Evolutionary conservation across 208 protist species (phyloP).

Genomic region (Naegleria lovaniensis): DNA sequence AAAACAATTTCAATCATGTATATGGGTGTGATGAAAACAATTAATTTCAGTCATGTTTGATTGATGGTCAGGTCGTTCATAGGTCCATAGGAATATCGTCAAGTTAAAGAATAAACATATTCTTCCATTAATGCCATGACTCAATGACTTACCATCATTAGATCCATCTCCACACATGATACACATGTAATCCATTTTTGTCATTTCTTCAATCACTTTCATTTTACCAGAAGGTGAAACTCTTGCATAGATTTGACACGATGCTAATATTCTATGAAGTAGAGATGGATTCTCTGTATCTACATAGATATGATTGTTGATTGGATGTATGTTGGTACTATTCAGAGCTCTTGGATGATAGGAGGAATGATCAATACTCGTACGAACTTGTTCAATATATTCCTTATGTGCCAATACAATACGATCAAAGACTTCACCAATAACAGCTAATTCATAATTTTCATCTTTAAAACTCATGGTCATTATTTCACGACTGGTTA

Average conservation of each 20-base stretch:
- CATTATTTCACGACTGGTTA: neutral
- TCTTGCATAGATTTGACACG: conserved; percentile 12
- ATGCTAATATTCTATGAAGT: neutral
- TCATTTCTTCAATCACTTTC: conserved; percentile 20
- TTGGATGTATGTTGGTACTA: too few relatives aligned
- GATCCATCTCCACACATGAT: conserved; percentile 41
- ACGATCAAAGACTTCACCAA: neutral
- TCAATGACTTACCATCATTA: conserved; percentile 32
- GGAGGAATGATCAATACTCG: too few relatives aligned
- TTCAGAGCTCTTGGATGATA: too few relatives aligned
- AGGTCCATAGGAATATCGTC: too few relatives aligned
- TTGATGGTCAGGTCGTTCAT: too few relatives aligned
- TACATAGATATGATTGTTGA: neutral
- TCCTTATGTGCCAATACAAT: neutral
- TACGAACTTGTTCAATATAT: neutral
- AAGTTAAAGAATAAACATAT: too few relatives aligned
- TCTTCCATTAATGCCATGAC: too few relatives aligned
- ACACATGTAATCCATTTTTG: conserved; percentile 21
- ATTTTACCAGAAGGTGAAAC: conserved; percentile 35
- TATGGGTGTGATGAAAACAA: too few relatives aligned
- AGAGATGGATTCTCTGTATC: neutral
- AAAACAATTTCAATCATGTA: too few relatives aligned
- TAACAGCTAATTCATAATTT: neutral
- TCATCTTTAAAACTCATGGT: neutral
- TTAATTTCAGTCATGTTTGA: too few relatives aligned